Conservation (phyloP, 2,329 filamentous ascomycete genomes). For the Xylariales sp. region DNA sequence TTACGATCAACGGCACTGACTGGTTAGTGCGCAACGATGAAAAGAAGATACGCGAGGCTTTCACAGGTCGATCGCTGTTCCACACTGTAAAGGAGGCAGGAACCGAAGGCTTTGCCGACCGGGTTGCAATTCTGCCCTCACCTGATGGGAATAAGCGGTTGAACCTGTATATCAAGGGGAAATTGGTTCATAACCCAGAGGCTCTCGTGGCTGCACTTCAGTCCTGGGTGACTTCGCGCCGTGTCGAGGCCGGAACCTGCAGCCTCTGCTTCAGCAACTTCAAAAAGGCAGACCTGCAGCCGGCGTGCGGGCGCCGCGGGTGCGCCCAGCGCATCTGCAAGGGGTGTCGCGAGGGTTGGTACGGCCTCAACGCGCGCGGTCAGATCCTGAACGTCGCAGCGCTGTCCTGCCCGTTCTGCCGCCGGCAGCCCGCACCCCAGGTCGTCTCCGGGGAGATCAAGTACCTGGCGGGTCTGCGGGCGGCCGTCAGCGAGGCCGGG, state of each 20-base stretch:
- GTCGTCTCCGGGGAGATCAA: conserved; percentile 30
- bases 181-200: conserved; percentile 35
- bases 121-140: conserved; percentile 30
- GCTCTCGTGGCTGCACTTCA: conserved; percentile 29
- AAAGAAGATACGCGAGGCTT: conserved; percentile 26
- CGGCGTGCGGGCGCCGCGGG: conserved; percentile 39
- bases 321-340: conserved; percentile 39
- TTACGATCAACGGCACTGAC: conserved; percentile 32
- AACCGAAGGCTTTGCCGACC: conserved; percentile 26
- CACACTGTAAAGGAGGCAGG: conserved; percentile 28
- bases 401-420: conserved; percentile 45
- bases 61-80: conserved; percentile 36
- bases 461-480: conserved; percentile 29
- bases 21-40: conserved; percentile 41
- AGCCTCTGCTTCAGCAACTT: conserved; percentile 39
- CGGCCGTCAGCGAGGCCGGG: conserved; percentile 30
- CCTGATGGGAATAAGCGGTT: background rate
- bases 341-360: conserved; percentile 37
- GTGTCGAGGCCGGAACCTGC: conserved; percentile 33
- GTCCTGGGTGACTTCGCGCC: conserved; percentile 31
- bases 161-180: conserved; percentile 30
- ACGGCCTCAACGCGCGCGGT: conserved; percentile 38
- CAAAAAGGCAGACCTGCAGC: conserved; percentile 29
- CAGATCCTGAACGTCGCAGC: conserved; percentile 42
- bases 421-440: conserved; percentile 33